Percentiles rank a stretch among this genome's conserved stretches.
These are phyloP conservation scores for Dothistroma pini DNA, from an alignment of 2,329 filamentous ascomycete species.

Conservation along the genomic window DNA sequence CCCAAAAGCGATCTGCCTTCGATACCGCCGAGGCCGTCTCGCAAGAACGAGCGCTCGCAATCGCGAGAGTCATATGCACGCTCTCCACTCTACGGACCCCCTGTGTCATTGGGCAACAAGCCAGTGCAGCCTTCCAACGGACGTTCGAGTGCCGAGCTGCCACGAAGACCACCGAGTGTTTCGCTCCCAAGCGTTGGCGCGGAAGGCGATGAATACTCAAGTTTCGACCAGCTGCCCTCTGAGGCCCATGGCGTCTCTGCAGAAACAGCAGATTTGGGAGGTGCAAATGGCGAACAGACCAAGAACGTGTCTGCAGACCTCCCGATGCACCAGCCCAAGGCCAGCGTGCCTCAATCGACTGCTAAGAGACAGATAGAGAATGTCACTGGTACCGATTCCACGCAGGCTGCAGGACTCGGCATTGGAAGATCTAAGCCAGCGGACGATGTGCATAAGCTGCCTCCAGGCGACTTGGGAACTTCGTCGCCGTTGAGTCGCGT, in stretches of 20 bases:
- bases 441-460: slow-evolving; percentile 43
- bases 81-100: slow-evolving; percentile 76
- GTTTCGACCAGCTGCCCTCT: slow-evolving; percentile 46
- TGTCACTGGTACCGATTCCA: slow-evolving; percentile 90
- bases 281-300: slow-evolving; percentile 37
- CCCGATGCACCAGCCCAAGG: slow-evolving; percentile 83
- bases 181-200: slow-evolving; percentile 71
- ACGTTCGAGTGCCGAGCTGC: slow-evolving; percentile 48
- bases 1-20: slow-evolving; percentile 58
- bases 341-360: slow-evolving; percentile 74
- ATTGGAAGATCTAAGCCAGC: slow-evolving; percentile 62
- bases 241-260: slow-evolving; percentile 33
- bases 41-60: slow-evolving; percentile 74
- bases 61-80: slow-evolving; percentile 74
- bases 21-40: slow-evolving; percentile 74
- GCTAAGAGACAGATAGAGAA: slow-evolving; percentile 78
- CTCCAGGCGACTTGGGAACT: slow-evolving; percentile 21
- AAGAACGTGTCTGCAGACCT: slow-evolving; percentile 75
- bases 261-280: slow-evolving; percentile 5
- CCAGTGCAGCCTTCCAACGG: slow-evolving; percentile 30
- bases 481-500: slow-evolving; percentile 26
- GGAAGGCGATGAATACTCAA: slow-evolving; percentile 85
- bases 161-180: slow-evolving; percentile 68
- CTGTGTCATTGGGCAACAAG: slow-evolving; percentile 42
- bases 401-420: slow-evolving; percentile 74